phyloP scores from a whole-genome alignment of 331 rosid genomes.

The Prunus yedoensis region DNA sequence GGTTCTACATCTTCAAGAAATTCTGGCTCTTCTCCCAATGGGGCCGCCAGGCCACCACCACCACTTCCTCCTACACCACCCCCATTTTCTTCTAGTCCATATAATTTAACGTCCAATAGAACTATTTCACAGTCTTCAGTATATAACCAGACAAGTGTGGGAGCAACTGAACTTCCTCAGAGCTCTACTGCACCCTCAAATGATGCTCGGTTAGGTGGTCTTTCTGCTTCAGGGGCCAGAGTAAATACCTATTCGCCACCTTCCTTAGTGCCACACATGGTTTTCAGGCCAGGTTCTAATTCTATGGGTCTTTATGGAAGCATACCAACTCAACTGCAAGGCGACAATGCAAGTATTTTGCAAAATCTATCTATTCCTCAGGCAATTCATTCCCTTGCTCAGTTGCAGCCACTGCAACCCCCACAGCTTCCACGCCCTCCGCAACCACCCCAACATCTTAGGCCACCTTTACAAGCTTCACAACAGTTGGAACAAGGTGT shows the following conservation, averaged over 20 bases:
- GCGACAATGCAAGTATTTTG: conserved; percentile 62
- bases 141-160: conserved; percentile 57
- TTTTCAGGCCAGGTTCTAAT: conserved; percentile 64
- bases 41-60: conserved; percentile 79
- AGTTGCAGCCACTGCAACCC: conserved; percentile 95
- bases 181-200: conserved; percentile 37
- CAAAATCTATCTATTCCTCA: conserved; percentile 57
- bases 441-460: conserved; percentile 86
- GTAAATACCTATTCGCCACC: conserved; percentile 56
- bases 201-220: conserved; percentile 33
- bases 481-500: conserved; percentile 72
- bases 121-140: conserved; percentile 49
- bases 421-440: conserved; percentile 97
- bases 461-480: conserved; percentile 78
- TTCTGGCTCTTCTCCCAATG: conserved; percentile 66
- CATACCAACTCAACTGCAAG: conserved; percentile 63
- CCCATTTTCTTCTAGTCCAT: conserved; percentile 72
- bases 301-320: conserved; percentile 54
- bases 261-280: conserved; percentile 47
- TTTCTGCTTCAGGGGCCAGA: conserved; percentile 53
- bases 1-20: conserved; percentile 55
- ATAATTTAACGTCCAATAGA: conserved; percentile 59
- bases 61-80: conserved; percentile 99
- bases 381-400: conserved; percentile 65
- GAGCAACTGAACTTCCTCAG: conserved; percentile 55